These are phyloP conservation scores for Neoscytalidium dimidiatum DNA, from an alignment of 2,329 filamentous ascomycete species.

Conservation along the genomic window DNA sequence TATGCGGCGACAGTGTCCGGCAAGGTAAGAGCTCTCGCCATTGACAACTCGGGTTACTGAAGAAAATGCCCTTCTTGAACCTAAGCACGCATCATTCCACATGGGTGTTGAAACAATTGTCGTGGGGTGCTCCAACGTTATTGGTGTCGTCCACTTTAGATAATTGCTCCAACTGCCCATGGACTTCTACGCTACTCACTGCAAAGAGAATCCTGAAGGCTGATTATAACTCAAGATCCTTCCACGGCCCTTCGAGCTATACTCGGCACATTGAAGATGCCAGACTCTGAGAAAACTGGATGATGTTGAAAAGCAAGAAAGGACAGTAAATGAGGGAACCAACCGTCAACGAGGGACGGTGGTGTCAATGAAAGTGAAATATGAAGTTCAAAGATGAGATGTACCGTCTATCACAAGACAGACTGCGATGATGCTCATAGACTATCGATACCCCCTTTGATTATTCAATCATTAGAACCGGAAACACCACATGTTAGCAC, in stretches of 20 bases:
- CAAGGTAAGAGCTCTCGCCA: neutral
- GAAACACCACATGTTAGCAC: too few species aligned
- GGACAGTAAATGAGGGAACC: neutral
- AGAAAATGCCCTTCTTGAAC: too few species aligned
- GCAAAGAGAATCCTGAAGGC: too few species aligned
- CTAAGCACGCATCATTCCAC: too few species aligned
- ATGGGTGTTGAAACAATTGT: too few species aligned
- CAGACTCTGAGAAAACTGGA: neutral
- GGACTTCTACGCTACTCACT: too few species aligned
- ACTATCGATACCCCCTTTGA: neutral
- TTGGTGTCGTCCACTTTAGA: too few species aligned
- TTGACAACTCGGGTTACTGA: neutral
- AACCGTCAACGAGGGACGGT: too few species aligned
- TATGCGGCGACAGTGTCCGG: neutral
- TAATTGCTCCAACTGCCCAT: too few species aligned
- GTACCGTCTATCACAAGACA: neutral
- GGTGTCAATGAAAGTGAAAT: neutral
- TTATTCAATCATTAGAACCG: neutral
- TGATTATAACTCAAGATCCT: neutral
- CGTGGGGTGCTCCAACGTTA: too few species aligned
- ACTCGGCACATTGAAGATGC: neutral
- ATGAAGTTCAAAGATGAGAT: neutral
- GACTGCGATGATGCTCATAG: neutral
- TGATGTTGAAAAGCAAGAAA: neutral
- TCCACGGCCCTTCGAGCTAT: neutral